Evolutionary conservation across 306 rosid genomes (phyloP).

Genomic region (Alnus rubra): DNA sequence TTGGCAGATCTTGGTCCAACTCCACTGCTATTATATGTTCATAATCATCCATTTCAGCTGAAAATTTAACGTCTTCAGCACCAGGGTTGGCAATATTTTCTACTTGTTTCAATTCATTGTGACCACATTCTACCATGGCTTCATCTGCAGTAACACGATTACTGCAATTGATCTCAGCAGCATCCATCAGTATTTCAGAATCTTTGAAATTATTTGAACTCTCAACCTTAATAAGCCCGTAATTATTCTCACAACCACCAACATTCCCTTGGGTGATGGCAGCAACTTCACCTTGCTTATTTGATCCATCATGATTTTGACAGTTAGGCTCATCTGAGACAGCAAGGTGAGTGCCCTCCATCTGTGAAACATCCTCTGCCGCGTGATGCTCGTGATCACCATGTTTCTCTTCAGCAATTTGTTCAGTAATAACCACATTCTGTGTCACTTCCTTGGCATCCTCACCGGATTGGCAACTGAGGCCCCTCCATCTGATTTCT

Average conservation of each 20-base stretch:
- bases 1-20: background rate
- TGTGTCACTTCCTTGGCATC: constrained; percentile 5
- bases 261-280: background rate
- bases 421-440: background rate
- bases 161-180: background rate
- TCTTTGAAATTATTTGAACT: background rate
- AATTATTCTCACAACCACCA: background rate
- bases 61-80: background rate
- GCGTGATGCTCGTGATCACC: background rate
- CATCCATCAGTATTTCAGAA: background rate
- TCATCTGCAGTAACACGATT: background rate
- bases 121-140: background rate
- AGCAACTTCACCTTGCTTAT: constrained; percentile 2
- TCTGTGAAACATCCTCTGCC: background rate
- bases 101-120: background rate
- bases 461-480: background rate
- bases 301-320: background rate
- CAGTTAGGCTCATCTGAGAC: background rate
- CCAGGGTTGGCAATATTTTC: background rate
- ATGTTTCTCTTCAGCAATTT: background rate
- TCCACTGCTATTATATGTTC: background rate
- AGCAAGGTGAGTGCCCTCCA: background rate
- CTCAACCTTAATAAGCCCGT: background rate
- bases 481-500: constrained; percentile 4
- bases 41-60: background rate